A percentile compares a stretch with the other conserved stretches of the same genome.
Evolutionary conservation across 2,329 filamentous ascomycete species (phyloP).

Genomic region (Metarhizium album): DNA sequence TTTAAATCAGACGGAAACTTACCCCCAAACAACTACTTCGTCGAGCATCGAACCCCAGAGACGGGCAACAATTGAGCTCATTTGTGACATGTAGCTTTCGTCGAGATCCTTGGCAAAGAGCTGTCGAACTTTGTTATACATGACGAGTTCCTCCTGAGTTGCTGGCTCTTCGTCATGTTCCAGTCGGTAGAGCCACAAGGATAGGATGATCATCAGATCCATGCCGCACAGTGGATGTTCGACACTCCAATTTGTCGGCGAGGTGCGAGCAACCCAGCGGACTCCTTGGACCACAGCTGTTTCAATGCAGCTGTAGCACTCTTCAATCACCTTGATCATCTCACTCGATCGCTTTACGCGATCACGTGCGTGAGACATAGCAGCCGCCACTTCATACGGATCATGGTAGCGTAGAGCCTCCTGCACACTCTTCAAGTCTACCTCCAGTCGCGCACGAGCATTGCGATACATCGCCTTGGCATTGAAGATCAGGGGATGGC

Average conservation of each 20-base stretch:
- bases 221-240: slow-evolving; percentile 94
- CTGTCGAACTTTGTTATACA: slow-evolving; percentile 87
- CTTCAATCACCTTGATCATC: slow-evolving; percentile 97
- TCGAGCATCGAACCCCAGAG: slow-evolving; percentile 98
- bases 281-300: slow-evolving; percentile 90
- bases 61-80: slow-evolving; percentile 90
- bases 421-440: slow-evolving; percentile 91
- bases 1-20: slow-evolving; percentile 35
- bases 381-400: slow-evolving; percentile 89
- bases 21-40: slow-evolving; percentile 99
- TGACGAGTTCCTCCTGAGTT: slow-evolving; percentile 69
- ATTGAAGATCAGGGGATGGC: slow-evolving; percentile 94
- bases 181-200: slow-evolving; percentile 95
- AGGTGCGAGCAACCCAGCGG: slow-evolving; percentile 95
- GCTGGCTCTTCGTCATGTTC: slow-evolving; percentile 96
- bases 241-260: slow-evolving; percentile 96
- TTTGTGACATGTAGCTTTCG: slow-evolving; percentile 67
- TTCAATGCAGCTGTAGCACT: slow-evolving; percentile 96
- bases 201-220: slow-evolving; percentile 96
- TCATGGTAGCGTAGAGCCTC: slow-evolving; percentile 96
- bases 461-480: slow-evolving; percentile 96
- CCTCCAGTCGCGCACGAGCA: slow-evolving; percentile 80
- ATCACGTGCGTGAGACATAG: slow-evolving; percentile 90
- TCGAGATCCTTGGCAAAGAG: slow-evolving; percentile 87
- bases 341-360: slow-evolving; percentile 90